Conservation (phyloP, 768 basidiomycete species). For the Holtermanniella nyarrowii region DNA sequence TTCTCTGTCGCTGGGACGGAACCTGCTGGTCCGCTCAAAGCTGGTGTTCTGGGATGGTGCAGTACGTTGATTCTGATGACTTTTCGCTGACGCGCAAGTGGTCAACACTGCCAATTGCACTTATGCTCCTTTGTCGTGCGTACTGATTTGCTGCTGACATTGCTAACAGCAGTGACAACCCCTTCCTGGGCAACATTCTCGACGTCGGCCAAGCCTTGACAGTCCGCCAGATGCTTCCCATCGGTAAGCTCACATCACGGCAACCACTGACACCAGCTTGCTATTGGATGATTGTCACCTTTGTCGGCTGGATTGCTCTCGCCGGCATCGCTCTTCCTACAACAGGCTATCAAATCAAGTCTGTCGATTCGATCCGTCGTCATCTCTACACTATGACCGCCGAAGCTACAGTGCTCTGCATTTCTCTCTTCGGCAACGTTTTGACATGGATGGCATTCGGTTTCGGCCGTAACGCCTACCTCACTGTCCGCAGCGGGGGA, state of each 20-base stretch:
- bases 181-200: slow-evolving; percentile 23
- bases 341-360: slow-evolving; percentile 31
- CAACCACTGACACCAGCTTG: slow-evolving; percentile 20
- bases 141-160: slow-evolving; percentile 1
- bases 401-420: slow-evolving; percentile 34
- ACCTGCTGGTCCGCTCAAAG: slow-evolving; percentile 10
- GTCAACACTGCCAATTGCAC: slow-evolving; percentile 35
- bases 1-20: slow-evolving; percentile 24
- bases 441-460: slow-evolving; percentile 38
- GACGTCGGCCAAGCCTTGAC: slow-evolving; percentile 34
- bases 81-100: slow-evolving; percentile 3
- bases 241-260: slow-evolving; percentile 16
- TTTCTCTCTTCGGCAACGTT: slow-evolving; percentile 36
- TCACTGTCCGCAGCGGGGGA: slow-evolving; percentile 16
- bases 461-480: slow-evolving; percentile 21
- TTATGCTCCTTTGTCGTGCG: slow-evolving; percentile 35
- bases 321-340: slow-evolving; percentile 14
- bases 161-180: slow-evolving; percentile 20
- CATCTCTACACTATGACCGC: slow-evolving; percentile 35
- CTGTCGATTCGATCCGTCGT: slow-evolving; percentile 32
- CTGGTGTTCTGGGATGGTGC: slow-evolving; percentile 39
- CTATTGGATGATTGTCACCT: slow-evolving; percentile 37
- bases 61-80: slow-evolving; percentile 13
- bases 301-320: slow-evolving; percentile 31
- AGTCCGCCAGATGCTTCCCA: slow-evolving; percentile 31